These are phyloP conservation scores for Aegilops bicornis DNA, from an alignment of 176 grass and related monocot species.

Conservation along the genomic window DNA sequence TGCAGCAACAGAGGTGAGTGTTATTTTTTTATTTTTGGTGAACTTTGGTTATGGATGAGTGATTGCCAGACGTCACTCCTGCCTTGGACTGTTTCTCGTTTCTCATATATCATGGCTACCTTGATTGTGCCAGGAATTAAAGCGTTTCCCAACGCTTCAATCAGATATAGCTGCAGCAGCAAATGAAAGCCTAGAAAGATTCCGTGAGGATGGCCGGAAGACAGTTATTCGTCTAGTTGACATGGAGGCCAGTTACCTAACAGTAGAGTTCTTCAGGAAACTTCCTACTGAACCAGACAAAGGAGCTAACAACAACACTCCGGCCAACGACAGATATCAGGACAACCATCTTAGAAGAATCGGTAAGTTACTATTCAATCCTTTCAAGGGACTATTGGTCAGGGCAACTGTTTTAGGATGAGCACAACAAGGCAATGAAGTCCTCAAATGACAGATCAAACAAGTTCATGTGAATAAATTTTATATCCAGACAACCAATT, in stretches of 20 bases:
- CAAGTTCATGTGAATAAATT: background rate
- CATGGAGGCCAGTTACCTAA: conserved; percentile 97
- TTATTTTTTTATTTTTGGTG: background rate
- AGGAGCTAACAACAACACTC: conserved; percentile 57
- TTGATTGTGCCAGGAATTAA: conserved; percentile 70
- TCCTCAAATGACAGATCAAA: background rate
- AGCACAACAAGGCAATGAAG: background rate
- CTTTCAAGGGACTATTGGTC: background rate
- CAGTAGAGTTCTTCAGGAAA: conserved; percentile 98
- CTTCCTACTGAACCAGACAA: conserved; percentile 96
- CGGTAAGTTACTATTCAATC: conserved; percentile 39
- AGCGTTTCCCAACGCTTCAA: conserved; percentile 99
- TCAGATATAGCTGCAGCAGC: conserved; percentile 93
- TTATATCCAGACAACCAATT: background rate
- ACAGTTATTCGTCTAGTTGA: conserved; percentile 96
- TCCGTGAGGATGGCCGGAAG: conserved; percentile 88
- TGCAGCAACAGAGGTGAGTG: conserved; percentile 81
- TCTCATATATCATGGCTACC: background rate
- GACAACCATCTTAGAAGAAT: conserved; percentile 96
- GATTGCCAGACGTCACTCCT: background rate
- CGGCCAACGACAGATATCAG: conserved; percentile 77
- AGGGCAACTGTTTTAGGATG: background rate
- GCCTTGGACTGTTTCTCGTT: conserved; percentile 7
- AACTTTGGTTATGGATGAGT: background rate
- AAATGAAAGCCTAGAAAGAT: conserved; percentile 95